phyloP scores from a whole-genome alignment of 1,139 yeast genomes.

The Hansenula sp. region DNA sequence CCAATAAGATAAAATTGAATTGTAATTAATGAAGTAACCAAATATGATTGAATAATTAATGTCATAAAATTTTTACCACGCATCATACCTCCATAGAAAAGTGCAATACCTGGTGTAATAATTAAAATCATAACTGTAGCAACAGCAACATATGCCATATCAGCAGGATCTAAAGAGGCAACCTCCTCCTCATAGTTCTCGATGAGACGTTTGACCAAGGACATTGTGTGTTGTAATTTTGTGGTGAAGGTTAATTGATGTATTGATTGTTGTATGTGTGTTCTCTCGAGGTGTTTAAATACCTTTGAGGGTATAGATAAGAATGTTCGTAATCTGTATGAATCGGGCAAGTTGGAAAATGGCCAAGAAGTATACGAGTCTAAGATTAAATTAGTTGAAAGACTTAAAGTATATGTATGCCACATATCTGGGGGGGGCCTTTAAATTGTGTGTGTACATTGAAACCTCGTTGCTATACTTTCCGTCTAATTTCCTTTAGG shows the following conservation, averaged over 20 bases:
- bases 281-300: neutral
- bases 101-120: slow-evolving; percentile 41
- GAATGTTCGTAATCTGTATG: no score
- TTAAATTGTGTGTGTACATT: no score
- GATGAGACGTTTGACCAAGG: neutral
- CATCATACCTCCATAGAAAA: slow-evolving; percentile 38
- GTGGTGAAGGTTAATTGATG: neutral
- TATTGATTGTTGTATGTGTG: neutral
- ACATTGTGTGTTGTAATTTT: neutral
- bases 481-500: no score
- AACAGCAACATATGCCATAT: slow-evolving; percentile 22
- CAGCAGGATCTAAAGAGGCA: slow-evolving; percentile 14
- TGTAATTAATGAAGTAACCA: slow-evolving; percentile 35
- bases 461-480: no score
- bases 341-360: no score
- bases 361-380: no score
- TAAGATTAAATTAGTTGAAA: no score
- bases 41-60: slow-evolving; percentile 35
- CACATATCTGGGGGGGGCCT: no score
- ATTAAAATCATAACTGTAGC: slow-evolving; percentile 37
- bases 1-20: slow-evolving; percentile 42
- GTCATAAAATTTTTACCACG: slow-evolving; percentile 36
- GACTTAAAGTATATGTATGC: no score
- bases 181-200: slow-evolving; percentile 1
- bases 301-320: no score